Evolutionary conservation across 257 asterid species (phyloP), one percentile per base, ranked within the genome.

Genomic region (Solanum piurae): DNA sequence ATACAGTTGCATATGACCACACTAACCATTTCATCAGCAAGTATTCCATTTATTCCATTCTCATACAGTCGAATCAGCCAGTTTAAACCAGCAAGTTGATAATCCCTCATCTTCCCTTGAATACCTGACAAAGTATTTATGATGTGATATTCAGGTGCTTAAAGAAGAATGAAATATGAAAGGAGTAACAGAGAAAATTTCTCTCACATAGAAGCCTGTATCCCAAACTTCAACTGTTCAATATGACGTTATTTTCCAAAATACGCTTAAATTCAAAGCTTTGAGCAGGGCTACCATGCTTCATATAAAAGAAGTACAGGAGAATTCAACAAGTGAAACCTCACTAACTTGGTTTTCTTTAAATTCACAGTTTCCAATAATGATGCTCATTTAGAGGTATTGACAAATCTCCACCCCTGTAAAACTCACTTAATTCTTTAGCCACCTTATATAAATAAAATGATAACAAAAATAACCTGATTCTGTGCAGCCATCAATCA

Each of bases 81-180:
- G 89, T 97, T 97, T 87, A 97, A 90, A 74, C 99, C 99, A 94
- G 99, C 99, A 86, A 97, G 96, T 88, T 97, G 99, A 92, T 97
- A 97, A 90, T 97, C 99, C 91, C 99, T 94, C 99, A 97, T 97
- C 96, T 97, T 97, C 74, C 99, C 99, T 86, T 97, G 98, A 89
- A 97, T 97, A 88, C 99, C 99, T 97, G 93, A 82, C 86, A 82
- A 49, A 49, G n/a, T 49, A 82, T 31, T 82, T 18, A 31, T 82
- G 42, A 49, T 82, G 86, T 82, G 44, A 82, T 49, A 33, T 18
- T 31, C 55, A 38, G 71, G 34, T 20, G 69, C 44, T 49, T 49
- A 52, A 82, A 82, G 69, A 82, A 82, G 21, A 82, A 82, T 29
- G 44, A 82, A 31, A 82, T 18, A 52, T 31, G 71, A 82, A 82